These are phyloP conservation scores for Candida rishiriensis DNA, from an alignment of 805 yeast genomes.

Conservation along the genomic window DNA sequence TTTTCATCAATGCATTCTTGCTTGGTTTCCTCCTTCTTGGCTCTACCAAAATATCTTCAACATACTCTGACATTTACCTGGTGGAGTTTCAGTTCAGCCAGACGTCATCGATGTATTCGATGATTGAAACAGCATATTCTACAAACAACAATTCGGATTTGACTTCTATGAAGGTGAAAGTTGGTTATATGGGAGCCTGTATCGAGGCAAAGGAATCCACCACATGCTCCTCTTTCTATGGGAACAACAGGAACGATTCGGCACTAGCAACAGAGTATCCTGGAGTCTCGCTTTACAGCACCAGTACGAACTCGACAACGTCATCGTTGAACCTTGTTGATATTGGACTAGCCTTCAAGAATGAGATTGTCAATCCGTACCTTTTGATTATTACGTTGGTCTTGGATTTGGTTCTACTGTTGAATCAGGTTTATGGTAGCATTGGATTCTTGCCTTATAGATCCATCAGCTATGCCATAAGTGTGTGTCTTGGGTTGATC, in stretches of 20 bases:
- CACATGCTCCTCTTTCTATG: conserved; percentile 32
- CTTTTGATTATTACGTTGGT: conserved; percentile 46
- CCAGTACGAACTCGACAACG: conserved; percentile 28
- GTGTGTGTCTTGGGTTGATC: conserved; percentile 31
- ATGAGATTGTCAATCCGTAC: conserved; percentile 49
- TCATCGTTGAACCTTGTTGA: conserved; percentile 41
- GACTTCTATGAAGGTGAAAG: conserved; percentile 39
- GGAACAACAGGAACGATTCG: conserved; percentile 3
- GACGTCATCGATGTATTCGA: conserved; percentile 38
- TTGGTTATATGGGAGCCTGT: conserved; percentile 59
- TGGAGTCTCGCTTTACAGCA: conserved; percentile 32
- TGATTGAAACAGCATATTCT: conserved; percentile 35
- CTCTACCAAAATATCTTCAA: conserved; percentile 36
- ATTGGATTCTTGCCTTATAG: conserved; percentile 49
- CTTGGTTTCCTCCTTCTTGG: conserved; percentile 55
- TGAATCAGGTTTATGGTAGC: conserved; percentile 38
- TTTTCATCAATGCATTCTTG: conserved; percentile 46
- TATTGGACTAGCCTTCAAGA: conserved; percentile 41
- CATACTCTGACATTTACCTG: conserved; percentile 47
- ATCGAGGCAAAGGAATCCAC: conserved; percentile 31
- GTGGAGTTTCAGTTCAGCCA: conserved; percentile 45
- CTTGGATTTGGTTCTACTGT: conserved; percentile 36
- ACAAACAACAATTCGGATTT: conserved; percentile 30
- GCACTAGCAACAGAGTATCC: conserved; percentile 11
- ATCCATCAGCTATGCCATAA: conserved; percentile 21